These are phyloP conservation scores for Pseudonitzschia multistriata DNA, from an alignment of 108 stramenopile species.

Conservation along the genomic window DNA sequence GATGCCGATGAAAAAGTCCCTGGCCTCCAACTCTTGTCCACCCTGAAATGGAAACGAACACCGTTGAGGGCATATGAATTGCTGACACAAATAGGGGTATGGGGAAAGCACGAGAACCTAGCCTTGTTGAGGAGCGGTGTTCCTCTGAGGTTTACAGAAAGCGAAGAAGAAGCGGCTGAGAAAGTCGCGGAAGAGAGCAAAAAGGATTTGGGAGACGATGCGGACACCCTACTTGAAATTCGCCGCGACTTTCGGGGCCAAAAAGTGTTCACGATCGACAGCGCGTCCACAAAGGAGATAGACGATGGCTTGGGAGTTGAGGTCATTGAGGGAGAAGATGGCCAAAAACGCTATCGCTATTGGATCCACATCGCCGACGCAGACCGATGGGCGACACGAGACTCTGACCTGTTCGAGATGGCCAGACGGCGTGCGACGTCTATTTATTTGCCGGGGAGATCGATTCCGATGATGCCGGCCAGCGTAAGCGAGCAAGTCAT, in stretches of 20 bases:
- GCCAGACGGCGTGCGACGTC: conserved; percentile 65
- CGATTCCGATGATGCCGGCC: conserved; percentile 71
- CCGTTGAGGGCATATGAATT: conserved; percentile 70
- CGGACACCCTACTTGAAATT: conserved; percentile 56
- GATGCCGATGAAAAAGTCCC: conserved; percentile 28
- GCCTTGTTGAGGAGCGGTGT: conserved; percentile 73
- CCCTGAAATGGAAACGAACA: conserved; percentile 50
- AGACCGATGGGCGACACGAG: conserved; percentile 64
- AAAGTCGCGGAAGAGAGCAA: conserved; percentile 11
- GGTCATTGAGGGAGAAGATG: conserved; percentile 32
- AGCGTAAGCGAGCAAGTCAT: conserved; percentile 48
- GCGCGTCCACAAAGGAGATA: conserved; percentile 62
- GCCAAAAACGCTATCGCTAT: conserved; percentile 29
- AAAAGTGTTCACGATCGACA: conserved; percentile 80
- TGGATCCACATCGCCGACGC: conserved; percentile 91
- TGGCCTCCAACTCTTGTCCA: conserved; percentile 51
- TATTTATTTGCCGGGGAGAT: conserved; percentile 60
- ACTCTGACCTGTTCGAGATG: conserved; percentile 45
- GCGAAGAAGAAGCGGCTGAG: conserved; percentile 36
- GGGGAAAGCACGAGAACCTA: conserved; percentile 57
- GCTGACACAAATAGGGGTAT: conserved; percentile 57
- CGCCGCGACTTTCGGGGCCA: conserved; percentile 58
- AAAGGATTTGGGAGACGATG: conserved; percentile 29
- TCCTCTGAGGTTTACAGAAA: conserved; percentile 52
- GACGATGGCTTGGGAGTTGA: conserved; percentile 80